phyloP scores from a whole-genome alignment of 129 eudicot genomes.

The Arctium lappa region DNA sequence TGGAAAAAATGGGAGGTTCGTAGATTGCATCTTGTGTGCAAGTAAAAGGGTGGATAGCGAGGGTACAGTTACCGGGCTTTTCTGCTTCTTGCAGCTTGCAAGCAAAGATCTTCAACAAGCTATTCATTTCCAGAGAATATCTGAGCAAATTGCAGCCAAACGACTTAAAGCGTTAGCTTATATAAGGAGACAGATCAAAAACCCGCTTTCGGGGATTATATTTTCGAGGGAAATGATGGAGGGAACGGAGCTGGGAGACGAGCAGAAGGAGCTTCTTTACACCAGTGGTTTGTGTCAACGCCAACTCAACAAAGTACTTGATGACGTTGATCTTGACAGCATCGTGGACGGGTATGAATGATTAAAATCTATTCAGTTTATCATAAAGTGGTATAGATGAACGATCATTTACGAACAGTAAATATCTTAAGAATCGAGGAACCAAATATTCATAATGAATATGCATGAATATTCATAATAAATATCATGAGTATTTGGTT shows the following conservation, averaged over 20 bases:
- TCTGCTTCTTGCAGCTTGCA: slow-evolving; percentile 91
- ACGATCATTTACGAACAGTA: too few species aligned
- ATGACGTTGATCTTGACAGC: slow-evolving; percentile 82
- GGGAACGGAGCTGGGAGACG: slow-evolving; percentile 66
- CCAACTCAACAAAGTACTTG: slow-evolving; percentile 86
- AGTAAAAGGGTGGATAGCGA: slow-evolving; percentile 72
- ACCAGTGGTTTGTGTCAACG: slow-evolving; percentile 76
- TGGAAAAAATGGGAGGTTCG: slow-evolving; percentile 57
- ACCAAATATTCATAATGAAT: not conserved
- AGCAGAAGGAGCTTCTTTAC: slow-evolving; percentile 52
- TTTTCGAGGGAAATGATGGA: slow-evolving; percentile 69
- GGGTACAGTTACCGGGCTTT: slow-evolving; percentile 73
- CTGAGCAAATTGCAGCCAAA: slow-evolving; percentile 81
- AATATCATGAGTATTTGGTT: not conserved
- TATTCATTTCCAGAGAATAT: slow-evolving; percentile 65
- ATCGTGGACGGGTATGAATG: slow-evolving; percentile 75
- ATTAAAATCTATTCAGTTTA: not conserved
- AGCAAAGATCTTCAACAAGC: slow-evolving; percentile 92
- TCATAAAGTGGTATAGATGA: too few species aligned
- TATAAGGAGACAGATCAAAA: slow-evolving; percentile 70
- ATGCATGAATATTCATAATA: not conserved
- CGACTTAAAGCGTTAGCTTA: slow-evolving; percentile 72
- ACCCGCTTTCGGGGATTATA: slow-evolving; percentile 83
- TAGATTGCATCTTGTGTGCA: slow-evolving; percentile 71
- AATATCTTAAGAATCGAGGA: not conserved